These are phyloP conservation scores for Daldinia loculata DNA, from an alignment of 495 filamentous ascomycete species.

Conservation along the genomic window DNA sequence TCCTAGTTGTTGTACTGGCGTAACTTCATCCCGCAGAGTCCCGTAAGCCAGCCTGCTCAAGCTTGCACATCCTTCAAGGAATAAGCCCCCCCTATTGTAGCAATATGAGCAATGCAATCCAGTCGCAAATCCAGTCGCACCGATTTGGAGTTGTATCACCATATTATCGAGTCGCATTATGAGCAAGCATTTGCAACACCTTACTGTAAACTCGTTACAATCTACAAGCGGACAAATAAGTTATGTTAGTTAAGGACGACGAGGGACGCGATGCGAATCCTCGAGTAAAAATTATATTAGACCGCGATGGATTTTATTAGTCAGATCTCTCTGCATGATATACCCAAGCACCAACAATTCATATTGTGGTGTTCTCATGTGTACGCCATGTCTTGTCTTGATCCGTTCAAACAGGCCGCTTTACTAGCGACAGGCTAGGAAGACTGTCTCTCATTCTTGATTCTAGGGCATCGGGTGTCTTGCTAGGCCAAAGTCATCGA, in stretches of 20 bases:
- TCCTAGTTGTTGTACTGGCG: slow-evolving; percentile 41
- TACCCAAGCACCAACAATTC: neutral
- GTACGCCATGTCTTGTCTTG: slow-evolving; percentile 31
- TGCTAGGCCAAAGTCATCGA: slow-evolving; percentile 39
- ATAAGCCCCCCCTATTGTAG: slow-evolving; percentile 25
- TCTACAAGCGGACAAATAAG: neutral
- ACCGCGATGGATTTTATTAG: neutral
- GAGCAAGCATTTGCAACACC: slow-evolving; percentile 25
- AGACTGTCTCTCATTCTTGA: slow-evolving; percentile 41
- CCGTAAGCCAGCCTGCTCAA: slow-evolving; percentile 37
- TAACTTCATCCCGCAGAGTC: slow-evolving; percentile 39
- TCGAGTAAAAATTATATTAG: neutral
- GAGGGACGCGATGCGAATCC: neutral
- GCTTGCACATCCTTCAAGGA: slow-evolving; percentile 27
- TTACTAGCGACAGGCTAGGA: slow-evolving; percentile 37
- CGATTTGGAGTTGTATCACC: slow-evolving; percentile 29
- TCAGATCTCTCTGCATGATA: neutral
- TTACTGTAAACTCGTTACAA: slow-evolving; percentile 1
- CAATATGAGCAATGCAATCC: slow-evolving; percentile 34
- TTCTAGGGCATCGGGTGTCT: slow-evolving; percentile 45
- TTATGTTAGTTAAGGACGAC: neutral
- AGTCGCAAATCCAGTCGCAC: slow-evolving; percentile 35
- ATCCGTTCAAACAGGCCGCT: slow-evolving; percentile 15
- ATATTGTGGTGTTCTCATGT: neutral
- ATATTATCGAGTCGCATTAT: slow-evolving; percentile 39